Conservation (phyloP, 2,329 filamentous ascomycete genomes). For the Stylonectria norvegica region DNA sequence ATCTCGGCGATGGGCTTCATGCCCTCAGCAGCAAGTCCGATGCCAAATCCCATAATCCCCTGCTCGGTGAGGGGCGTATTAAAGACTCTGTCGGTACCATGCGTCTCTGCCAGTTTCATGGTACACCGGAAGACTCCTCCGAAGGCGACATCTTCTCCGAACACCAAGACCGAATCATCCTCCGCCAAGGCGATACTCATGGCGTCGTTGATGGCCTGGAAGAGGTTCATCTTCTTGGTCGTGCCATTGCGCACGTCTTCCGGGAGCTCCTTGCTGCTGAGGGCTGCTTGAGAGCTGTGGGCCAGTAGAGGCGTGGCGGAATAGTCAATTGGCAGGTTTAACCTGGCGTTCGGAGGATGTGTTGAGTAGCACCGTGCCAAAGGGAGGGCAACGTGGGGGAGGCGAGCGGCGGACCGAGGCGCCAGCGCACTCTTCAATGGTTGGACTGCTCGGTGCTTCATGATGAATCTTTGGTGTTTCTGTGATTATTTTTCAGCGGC, state of each 20-base stretch:
- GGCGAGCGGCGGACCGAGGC: conserved; percentile 14
- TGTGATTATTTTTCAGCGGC: conserved; percentile 7
- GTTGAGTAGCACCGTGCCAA: conserved; percentile 47
- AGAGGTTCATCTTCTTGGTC: conserved; percentile 87
- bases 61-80: conserved; percentile 95
- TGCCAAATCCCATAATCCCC: conserved; percentile 89
- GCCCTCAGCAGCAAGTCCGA: conserved; percentile 84
- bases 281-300: conserved; percentile 70
- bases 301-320: conserved; percentile 75
- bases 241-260: conserved; percentile 60
- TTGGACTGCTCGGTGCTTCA: conserved; percentile 33
- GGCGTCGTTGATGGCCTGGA: conserved; percentile 89
- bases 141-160: conserved; percentile 96
- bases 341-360: conserved; percentile 56
- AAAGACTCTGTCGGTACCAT: conserved; percentile 86
- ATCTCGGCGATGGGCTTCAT: conserved; percentile 93
- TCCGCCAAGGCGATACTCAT: conserved; percentile 76
- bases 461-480: conserved; percentile 16
- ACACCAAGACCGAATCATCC: conserved; percentile 84
- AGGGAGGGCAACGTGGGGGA: conserved; percentile 16
- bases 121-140: conserved; percentile 95
- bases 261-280: conserved; percentile 70
- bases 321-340: conserved; percentile 89
- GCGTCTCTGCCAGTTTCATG: conserved; percentile 83
- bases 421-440: conserved; percentile 29